These are phyloP conservation scores for Yamadazyma diospyri DNA, from an alignment of 1,139 yeast genomes.

Conservation along the genomic window DNA sequence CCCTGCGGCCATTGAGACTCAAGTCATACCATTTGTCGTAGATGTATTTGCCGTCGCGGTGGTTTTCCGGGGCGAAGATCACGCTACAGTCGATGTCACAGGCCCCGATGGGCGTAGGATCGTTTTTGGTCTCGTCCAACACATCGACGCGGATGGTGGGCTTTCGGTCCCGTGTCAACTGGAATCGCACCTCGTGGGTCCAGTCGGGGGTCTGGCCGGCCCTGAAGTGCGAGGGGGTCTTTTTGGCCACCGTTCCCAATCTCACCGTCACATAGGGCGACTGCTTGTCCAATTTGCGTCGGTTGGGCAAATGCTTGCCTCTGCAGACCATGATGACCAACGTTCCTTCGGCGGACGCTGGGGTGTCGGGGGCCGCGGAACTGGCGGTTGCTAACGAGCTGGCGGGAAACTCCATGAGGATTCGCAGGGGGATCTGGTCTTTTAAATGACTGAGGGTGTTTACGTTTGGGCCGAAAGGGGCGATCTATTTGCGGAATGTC, in stretches of 20 bases:
- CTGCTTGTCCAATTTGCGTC: constrained; percentile 81
- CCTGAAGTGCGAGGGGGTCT: constrained; percentile 68
- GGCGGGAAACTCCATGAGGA: background rate
- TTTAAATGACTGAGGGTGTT: too few relatives aligned
- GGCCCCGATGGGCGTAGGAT: constrained; percentile 84
- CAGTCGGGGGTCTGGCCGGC: constrained; percentile 93
- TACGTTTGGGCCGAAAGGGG: too few relatives aligned
- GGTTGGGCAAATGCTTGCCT: constrained; percentile 76
- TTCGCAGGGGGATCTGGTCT: too few relatives aligned
- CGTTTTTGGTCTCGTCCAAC: constrained; percentile 81
- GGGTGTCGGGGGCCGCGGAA: constrained; percentile 7
- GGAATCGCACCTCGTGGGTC: constrained; percentile 75
- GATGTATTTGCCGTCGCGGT: constrained; percentile 66
- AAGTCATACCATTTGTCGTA: constrained; percentile 80
- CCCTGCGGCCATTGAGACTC: constrained; percentile 64
- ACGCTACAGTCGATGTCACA: constrained; percentile 73
- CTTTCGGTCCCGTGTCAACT: constrained; percentile 56
- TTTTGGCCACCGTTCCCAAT: constrained; percentile 74
- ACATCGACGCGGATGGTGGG: constrained; percentile 69
- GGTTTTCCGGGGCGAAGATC: constrained; percentile 50
- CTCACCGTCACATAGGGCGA: constrained; percentile 82
- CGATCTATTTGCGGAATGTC: too few relatives aligned
- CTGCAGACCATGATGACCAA: constrained; percentile 45
- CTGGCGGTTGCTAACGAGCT: too few relatives aligned
- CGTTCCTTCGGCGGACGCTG: constrained; percentile 45